A percentile compares a stretch with the other conserved stretches of the same genome.
Conservation (phyloP, 2,329 filamentous ascomycete species). For the Diplocarpon rosae region DNA sequence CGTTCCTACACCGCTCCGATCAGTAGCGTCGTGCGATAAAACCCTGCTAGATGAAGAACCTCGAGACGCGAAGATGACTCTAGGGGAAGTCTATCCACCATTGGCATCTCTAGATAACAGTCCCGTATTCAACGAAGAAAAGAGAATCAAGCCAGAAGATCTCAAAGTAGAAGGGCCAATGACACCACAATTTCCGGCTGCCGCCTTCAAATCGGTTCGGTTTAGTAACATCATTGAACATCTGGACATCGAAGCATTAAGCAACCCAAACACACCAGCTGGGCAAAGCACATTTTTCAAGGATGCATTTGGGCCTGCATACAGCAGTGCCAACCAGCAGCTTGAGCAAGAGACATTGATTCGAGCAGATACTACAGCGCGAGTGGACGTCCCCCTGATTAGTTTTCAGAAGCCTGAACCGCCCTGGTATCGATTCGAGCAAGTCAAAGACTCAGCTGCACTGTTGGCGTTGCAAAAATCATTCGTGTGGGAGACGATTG, state of each 20-base stretch:
- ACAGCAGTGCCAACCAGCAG: constrained; percentile 13
- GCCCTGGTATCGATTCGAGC: constrained; percentile 34
- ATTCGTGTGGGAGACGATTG: constrained; percentile 16
- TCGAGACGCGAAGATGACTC: constrained; percentile 46
- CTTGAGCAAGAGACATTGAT: constrained; percentile 26
- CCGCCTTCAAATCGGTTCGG: constrained; percentile 15
- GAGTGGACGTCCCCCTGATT: constrained; percentile 38
- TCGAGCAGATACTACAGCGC: constrained; percentile 29
- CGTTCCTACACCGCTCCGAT: constrained; percentile 14
- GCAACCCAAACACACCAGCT: background rate
- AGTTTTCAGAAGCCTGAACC: constrained; percentile 32
- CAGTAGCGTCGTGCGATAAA: background rate
- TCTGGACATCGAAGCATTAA: constrained; percentile 10
- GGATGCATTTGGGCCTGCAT: constrained; percentile 18
- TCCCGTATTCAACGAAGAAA: constrained; percentile 3
- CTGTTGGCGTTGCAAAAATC: constrained; percentile 28
- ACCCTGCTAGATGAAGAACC: background rate
- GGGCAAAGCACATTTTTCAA: constrained; percentile 18
- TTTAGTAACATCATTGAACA: constrained; percentile 23
- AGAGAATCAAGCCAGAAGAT: constrained; percentile 11
- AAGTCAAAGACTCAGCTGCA: constrained; percentile 6
- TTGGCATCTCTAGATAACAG: constrained; percentile 10
- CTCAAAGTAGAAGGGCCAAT: constrained; percentile 25
- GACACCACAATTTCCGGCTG: constrained; percentile 18
- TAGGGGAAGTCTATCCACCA: constrained; percentile 48